These are phyloP conservation scores for Ceratobasidium sp. DNA, from an alignment of 1,284 basidiomycete genomes.

Conservation along the genomic window DNA sequence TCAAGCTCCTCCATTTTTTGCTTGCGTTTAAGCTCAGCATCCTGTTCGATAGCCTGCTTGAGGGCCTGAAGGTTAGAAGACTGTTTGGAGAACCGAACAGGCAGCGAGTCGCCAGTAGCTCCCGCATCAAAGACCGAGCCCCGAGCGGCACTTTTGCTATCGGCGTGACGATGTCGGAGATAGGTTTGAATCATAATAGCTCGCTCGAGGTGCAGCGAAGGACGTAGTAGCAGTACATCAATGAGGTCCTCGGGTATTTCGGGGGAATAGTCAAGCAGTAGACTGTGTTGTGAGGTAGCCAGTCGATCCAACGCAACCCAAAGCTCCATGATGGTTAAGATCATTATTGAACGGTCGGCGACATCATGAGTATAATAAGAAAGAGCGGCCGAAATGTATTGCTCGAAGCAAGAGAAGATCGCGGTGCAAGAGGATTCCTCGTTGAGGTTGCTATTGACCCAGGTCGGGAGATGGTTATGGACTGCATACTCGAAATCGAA, in stretches of 20 bases:
- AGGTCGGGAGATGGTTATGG: not conserved
- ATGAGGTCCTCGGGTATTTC: constrained; percentile 55
- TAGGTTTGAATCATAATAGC: constrained; percentile 50
- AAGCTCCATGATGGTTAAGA: constrained; percentile 51
- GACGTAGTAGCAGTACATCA: constrained; percentile 55
- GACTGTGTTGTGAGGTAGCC: constrained; percentile 50
- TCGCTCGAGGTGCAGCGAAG: constrained; percentile 48
- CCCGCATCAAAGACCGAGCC: constrained; percentile 48
- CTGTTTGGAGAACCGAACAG: constrained; percentile 50
- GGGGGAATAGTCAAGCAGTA: constrained; percentile 57
- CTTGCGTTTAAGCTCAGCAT: constrained; percentile 45
- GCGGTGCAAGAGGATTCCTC: not conserved
- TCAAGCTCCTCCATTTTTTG: constrained; percentile 49
- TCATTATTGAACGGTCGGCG: constrained; percentile 53
- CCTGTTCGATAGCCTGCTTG: constrained; percentile 49
- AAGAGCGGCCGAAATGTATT: constrained; percentile 1
- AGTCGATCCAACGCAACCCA: constrained; percentile 56
- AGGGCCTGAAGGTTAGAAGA: constrained; percentile 47
- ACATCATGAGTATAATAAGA: constrained; percentile 1
- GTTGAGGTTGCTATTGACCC: not conserved
- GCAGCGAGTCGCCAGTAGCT: constrained; percentile 47
- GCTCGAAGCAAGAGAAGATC: constrained; percentile 17
- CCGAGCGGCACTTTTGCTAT: constrained; percentile 35
- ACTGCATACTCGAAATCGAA: constrained; percentile 35
- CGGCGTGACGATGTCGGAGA: constrained; percentile 49